These are phyloP conservation scores for Rhizopogon sp. DNA, from an alignment of 768 basidiomycete species.

Conservation along the genomic window DNA sequence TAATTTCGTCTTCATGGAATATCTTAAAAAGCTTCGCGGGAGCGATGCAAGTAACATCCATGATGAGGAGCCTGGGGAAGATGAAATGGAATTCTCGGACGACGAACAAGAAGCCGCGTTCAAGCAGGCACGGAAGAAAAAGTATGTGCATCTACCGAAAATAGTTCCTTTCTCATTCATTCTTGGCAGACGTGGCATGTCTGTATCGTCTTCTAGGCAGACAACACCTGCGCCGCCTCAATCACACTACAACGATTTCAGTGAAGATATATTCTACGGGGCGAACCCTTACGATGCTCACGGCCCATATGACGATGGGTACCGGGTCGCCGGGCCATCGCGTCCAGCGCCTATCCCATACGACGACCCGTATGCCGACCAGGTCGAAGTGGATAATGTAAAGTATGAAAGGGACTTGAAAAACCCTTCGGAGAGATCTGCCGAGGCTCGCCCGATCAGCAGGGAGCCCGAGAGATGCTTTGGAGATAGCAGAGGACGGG, in stretches of 20 bases:
- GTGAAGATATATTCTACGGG: constrained; percentile 38
- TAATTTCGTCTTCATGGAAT: constrained; percentile 76
- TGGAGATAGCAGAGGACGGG: constrained; percentile 19
- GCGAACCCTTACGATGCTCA: constrained; percentile 62
- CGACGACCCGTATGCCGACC: constrained; percentile 72
- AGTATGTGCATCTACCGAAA: constrained; percentile 33
- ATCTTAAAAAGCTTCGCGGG: constrained; percentile 69
- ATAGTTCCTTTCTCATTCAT: constrained; percentile 2
- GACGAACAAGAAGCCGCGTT: constrained; percentile 85
- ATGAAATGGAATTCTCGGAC: constrained; percentile 92
- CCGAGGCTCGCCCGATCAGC: neutral
- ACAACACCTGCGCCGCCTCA: constrained; percentile 51
- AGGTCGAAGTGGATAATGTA: constrained; percentile 26
- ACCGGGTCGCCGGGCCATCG: constrained; percentile 42
- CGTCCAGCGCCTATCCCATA: constrained; percentile 70
- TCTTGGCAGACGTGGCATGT: constrained; percentile 44
- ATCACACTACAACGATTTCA: constrained; percentile 48
- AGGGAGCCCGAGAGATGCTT: neutral
- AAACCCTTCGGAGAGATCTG: neutral
- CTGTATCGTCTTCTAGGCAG: constrained; percentile 50
- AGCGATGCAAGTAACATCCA: constrained; percentile 93
- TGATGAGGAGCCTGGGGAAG: constrained; percentile 89
- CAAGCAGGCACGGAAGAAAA: constrained; percentile 54
- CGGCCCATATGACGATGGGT: constrained; percentile 67
- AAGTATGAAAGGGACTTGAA: constrained; percentile 2